phyloP scores from a whole-genome alignment of 2,329 filamentous ascomycete species.

The Cephalotrichum gorgonifer region DNA sequence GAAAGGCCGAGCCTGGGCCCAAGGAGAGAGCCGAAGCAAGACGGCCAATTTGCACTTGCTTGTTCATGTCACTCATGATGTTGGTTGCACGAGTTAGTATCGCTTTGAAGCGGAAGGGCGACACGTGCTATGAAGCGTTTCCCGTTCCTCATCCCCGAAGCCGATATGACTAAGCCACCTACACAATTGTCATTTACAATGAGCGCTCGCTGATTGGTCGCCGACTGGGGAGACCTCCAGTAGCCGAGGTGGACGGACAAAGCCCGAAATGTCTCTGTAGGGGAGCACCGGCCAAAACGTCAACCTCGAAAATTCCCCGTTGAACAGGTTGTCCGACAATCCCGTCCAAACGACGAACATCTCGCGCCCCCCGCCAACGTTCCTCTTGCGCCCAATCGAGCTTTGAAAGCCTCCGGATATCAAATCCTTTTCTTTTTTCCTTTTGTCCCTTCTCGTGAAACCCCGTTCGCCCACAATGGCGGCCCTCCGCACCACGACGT shows the following conservation, averaged over 20 bases:
- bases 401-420: no score
- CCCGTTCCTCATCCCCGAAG: not conserved
- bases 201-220: constrained; percentile 2
- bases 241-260: constrained; percentile 5
- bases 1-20: no score
- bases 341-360: no score
- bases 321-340: no score
- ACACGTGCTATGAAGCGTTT: not conserved
- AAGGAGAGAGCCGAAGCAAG: no score
- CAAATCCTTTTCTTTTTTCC: not conserved
- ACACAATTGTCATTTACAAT: constrained; percentile 2
- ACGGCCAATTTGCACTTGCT: no score
- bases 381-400: no score
- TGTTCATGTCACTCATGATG: no score
- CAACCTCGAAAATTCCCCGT: constrained; percentile 4
- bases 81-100: no score
- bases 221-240: not conserved
- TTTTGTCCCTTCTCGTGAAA: not conserved
- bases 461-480: constrained; percentile 34
- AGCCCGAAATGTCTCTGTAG: constrained; percentile 2
- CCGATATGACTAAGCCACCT: constrained; percentile 1
- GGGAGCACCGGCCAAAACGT: constrained; percentile 4
- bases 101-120: no score
- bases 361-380: no score
- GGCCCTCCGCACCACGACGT: constrained; percentile 48